Evolutionary conservation across 2,329 filamentous ascomycete species (phyloP).

Genomic region (Endocalyx cinctus): DNA sequence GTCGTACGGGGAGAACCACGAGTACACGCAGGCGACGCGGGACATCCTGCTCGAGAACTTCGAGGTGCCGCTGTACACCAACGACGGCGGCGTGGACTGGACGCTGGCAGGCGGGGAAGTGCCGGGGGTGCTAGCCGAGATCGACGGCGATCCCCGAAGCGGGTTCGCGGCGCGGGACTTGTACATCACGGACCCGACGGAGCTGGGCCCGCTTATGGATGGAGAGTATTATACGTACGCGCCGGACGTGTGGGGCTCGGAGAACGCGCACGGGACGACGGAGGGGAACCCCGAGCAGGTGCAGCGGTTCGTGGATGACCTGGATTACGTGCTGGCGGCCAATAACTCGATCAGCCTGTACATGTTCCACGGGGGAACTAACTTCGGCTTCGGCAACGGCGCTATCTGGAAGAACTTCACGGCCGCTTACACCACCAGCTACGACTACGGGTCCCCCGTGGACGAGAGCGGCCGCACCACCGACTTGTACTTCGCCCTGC

Average conservation of each 20-base stretch:
- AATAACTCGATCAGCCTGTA: conserved; percentile 44
- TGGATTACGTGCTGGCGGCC: conserved; percentile 32
- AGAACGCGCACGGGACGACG: conserved; percentile 31
- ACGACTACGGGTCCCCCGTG: conserved; percentile 46
- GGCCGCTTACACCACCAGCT: conserved; percentile 39
- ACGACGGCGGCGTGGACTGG: conserved; percentile 41
- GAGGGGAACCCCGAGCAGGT: conserved; percentile 20
- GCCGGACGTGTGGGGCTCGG: conserved; percentile 39
- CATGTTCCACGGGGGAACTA: conserved; percentile 51
- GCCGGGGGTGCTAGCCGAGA: conserved; percentile 38
- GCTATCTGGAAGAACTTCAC: conserved; percentile 37
- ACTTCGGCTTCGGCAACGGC: conserved; percentile 44
- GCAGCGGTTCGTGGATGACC: conserved; percentile 24
- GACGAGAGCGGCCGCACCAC: conserved; percentile 45
- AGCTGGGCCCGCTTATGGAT: conserved; percentile 40
- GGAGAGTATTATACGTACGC: conserved; percentile 45
- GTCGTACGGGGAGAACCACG: conserved; percentile 40
- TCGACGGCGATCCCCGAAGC: conserved; percentile 38
- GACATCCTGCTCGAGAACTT: conserved; percentile 39
- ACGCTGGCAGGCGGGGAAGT: conserved; percentile 39
- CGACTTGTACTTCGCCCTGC: conserved; percentile 36
- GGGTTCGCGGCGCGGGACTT: conserved; percentile 37
- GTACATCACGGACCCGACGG: conserved; percentile 37
- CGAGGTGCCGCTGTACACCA: conserved; percentile 43
- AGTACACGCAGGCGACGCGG: conserved; percentile 35